These are phyloP conservation scores for Aspergillus intermedius DNA, from an alignment of 2,329 filamentous ascomycete genomes.

Conservation along the genomic window DNA sequence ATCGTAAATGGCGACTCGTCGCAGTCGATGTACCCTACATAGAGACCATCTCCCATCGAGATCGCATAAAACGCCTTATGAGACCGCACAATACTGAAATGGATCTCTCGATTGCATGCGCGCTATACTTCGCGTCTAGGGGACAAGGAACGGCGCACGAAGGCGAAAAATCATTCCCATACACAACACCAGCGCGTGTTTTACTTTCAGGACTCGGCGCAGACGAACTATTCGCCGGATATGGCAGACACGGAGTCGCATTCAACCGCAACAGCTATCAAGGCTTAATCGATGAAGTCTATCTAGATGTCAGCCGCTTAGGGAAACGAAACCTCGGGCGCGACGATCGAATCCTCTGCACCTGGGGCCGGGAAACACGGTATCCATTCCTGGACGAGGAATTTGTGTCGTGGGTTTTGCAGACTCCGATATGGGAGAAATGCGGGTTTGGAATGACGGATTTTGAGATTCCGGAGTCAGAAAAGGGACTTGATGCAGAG, in stretches of 20 bases:
- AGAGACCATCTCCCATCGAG: constrained; percentile 63
- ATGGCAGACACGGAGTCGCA: constrained; percentile 73
- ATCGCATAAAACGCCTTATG: constrained; percentile 68
- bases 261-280: constrained; percentile 62
- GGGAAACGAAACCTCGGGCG: constrained; percentile 92
- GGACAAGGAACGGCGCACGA: constrained; percentile 51
- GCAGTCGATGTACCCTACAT: constrained; percentile 71
- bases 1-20: constrained; percentile 74
- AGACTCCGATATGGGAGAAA: constrained; percentile 70
- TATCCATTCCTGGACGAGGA: constrained; percentile 88
- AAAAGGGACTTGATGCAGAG: constrained; percentile 57
- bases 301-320: constrained; percentile 75
- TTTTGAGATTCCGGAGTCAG: constrained; percentile 18
- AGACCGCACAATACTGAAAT: constrained; percentile 95
- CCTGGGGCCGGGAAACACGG: constrained; percentile 82
- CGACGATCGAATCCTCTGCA: constrained; percentile 82
- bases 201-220: constrained; percentile 89
- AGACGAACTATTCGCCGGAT: constrained; percentile 93
- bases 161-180: constrained; percentile 30
- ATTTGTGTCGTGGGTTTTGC: constrained; percentile 74
- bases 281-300: constrained; percentile 72
- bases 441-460: constrained; percentile 67
- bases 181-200: constrained; percentile 68
- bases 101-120: constrained; percentile 90
- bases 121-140: constrained; percentile 89